phyloP scores from a whole-genome alignment of 179 eudicot species.

The Dionaea muscipula region DNA sequence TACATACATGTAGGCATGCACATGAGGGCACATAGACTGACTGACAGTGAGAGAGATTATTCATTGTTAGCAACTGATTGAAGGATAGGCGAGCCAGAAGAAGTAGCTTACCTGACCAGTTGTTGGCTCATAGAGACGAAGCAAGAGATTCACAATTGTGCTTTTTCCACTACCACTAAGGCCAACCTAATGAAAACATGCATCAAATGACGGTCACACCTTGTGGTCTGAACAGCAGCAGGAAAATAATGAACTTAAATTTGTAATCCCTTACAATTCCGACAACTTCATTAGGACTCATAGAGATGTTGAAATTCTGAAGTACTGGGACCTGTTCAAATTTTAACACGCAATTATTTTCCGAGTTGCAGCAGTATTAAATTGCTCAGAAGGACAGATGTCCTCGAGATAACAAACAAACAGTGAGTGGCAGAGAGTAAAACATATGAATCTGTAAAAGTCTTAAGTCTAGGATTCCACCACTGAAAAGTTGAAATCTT shows the following conservation, averaged over 20 bases:
- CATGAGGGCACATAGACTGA: too few relatives aligned
- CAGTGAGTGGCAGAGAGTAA: too few relatives aligned
- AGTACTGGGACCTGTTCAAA: conserved; percentile 64
- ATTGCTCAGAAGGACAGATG: too few relatives aligned
- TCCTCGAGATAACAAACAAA: too few relatives aligned
- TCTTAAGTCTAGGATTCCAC: too few relatives aligned
- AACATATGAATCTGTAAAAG: too few relatives aligned
- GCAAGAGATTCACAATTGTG: conserved; percentile 84
- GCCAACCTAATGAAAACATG: conserved; percentile 57
- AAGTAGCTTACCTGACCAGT: conserved; percentile 59
- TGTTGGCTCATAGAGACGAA: conserved; percentile 91
- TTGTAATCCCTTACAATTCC: conserved; percentile 56
- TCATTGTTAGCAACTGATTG: too few relatives aligned
- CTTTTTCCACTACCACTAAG: conserved; percentile 98
- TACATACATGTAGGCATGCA: too few relatives aligned
- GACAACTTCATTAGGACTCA: conserved; percentile 79
- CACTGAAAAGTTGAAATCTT: too few relatives aligned
- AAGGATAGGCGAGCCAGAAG: too few relatives aligned
- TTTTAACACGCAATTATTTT: conserved; percentile 17
- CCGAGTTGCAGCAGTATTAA: neutral
- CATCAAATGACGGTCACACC: conserved; percentile 9
- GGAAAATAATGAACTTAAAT: conserved; percentile 5
- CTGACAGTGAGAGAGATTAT: too few relatives aligned
- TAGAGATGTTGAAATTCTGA: conserved; percentile 42
- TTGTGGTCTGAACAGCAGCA: neutral